Evolutionary conservation across 768 basidiomycete genomes (phyloP).

Genomic region (Mycena floridula): DNA sequence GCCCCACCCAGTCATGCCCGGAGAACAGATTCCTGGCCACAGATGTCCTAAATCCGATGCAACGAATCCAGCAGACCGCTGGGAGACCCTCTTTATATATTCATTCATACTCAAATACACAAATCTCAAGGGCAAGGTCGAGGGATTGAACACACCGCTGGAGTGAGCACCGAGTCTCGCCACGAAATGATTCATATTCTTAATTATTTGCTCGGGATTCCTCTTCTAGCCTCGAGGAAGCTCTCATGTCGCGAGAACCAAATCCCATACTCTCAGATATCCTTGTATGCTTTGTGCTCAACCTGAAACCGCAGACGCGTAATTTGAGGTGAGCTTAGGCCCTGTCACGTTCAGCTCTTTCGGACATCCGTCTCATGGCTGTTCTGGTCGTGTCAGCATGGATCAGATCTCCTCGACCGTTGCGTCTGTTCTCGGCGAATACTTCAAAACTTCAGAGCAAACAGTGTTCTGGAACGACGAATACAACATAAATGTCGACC

Average conservation of each 20-base stretch:
- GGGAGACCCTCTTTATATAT: conserved; percentile 85
- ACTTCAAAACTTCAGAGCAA: conserved; percentile 66
- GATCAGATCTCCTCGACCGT: conserved; percentile 81
- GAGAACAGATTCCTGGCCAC: conserved; percentile 33
- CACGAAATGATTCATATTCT: conserved; percentile 7
- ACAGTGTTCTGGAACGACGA: conserved; percentile 80
- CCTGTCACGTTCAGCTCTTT: conserved; percentile 13
- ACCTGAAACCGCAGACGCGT: conserved; percentile 84
- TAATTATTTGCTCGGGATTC: conserved; percentile 27
- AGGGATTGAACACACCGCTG: conserved; percentile 75
- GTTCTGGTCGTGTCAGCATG: conserved; percentile 42
- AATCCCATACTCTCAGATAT: conserved; percentile 69
- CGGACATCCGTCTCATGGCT: conserved; percentile 23
- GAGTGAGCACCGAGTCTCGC: conserved; percentile 53
- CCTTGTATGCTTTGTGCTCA: conserved; percentile 71
- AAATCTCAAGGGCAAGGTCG: conserved; percentile 63
- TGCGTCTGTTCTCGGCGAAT: conserved; percentile 61
- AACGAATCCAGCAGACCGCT: conserved; percentile 72
- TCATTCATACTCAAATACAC: conserved; percentile 84
- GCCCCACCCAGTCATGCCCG: conserved; percentile 15
- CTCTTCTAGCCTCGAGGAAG: conserved; percentile 65
- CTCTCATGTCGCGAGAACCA: conserved; percentile 65
- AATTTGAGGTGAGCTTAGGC: conserved; percentile 70
- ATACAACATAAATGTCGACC: conserved; percentile 61
- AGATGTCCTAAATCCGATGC: conserved; percentile 57